Conservation (phyloP, 768 basidiomycete species). For the Rhodotorula paludigena region DNA sequence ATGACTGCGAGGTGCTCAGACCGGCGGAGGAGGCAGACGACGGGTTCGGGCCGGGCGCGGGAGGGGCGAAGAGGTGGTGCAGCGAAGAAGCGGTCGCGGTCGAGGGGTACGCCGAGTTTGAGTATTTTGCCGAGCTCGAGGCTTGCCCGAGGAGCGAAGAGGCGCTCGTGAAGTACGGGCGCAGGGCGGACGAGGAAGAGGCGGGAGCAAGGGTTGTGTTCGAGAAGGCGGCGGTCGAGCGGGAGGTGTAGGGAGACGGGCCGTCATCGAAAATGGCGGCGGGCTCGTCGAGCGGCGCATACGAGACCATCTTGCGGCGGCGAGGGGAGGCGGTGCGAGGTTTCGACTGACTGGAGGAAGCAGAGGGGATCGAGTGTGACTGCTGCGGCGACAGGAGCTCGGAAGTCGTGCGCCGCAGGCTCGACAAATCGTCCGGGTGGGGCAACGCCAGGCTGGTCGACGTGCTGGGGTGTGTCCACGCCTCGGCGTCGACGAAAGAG, state of each 20-base stretch:
- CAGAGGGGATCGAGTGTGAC: not conserved
- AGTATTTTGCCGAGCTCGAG: no score
- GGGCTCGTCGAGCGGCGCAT: not conserved
- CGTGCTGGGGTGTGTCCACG: not conserved
- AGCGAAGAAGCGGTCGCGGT: no score
- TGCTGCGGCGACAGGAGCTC: not conserved
- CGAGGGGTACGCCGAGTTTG: no score
- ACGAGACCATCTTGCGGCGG: not conserved
- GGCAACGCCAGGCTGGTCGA: no score
- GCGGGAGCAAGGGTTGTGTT: not conserved
- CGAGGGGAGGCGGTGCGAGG: not conserved
- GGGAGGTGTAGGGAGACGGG: not conserved
- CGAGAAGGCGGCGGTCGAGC: not conserved
- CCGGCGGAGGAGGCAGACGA: not conserved
- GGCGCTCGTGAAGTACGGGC: not conserved
- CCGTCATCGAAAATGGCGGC: no score
- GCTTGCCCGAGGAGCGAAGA: not conserved
- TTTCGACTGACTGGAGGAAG: no score
- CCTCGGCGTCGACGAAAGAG: not conserved
- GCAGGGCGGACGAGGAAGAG: not conserved
- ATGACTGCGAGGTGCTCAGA: not conserved
- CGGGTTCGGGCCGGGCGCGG: no score
- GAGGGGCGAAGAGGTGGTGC: not conserved
- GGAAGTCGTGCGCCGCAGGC: not conserved
- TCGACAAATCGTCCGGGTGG: not conserved